A percentile compares a stretch with the other conserved stretches of the same genome.
Evolutionary conservation across 2,329 filamentous ascomycete species (phyloP).

Genomic region (Neocatenulostroma microsporum): DNA sequence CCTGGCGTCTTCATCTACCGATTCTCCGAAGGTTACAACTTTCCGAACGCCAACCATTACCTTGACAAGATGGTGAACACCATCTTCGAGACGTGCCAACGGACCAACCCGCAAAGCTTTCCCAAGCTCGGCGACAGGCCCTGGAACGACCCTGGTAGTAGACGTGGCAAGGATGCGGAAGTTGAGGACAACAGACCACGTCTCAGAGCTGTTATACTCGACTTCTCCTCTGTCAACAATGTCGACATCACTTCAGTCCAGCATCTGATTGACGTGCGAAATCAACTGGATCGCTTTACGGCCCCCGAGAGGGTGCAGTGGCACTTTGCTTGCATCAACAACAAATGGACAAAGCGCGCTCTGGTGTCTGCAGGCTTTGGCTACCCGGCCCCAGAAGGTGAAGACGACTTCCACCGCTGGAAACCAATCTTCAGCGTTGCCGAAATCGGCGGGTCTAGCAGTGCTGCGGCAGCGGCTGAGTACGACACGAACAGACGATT

Average conservation of each 20-base stretch:
- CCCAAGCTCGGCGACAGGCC: constrained; percentile 61
- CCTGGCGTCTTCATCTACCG: constrained; percentile 94
- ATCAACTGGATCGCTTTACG: constrained; percentile 82
- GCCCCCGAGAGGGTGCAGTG: constrained; percentile 78
- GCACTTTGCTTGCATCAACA: constrained; percentile 92
- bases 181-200: constrained; percentile 52
- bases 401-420: constrained; percentile 57
- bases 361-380: constrained; percentile 84
- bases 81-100: constrained; percentile 57
- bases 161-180: constrained; percentile 44
- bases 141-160: constrained; percentile 88
- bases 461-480: constrained; percentile 64
- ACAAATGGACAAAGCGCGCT: constrained; percentile 88
- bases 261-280: constrained; percentile 85
- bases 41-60: constrained; percentile 85
- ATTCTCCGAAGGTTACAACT: constrained; percentile 92
- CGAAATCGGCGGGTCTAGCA: constrained; percentile 66
- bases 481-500: no score
- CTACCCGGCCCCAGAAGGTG: constrained; percentile 55
- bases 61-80: constrained; percentile 56
- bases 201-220: constrained; percentile 82
- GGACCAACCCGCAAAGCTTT: constrained; percentile 64
- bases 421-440: constrained; percentile 93
- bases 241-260: constrained; percentile 91
- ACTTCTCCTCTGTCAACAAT: constrained; percentile 89